These are phyloP conservation scores for Excoecaria agallocha DNA, from an alignment of 345 rosid species.

Conservation along the genomic window DNA sequence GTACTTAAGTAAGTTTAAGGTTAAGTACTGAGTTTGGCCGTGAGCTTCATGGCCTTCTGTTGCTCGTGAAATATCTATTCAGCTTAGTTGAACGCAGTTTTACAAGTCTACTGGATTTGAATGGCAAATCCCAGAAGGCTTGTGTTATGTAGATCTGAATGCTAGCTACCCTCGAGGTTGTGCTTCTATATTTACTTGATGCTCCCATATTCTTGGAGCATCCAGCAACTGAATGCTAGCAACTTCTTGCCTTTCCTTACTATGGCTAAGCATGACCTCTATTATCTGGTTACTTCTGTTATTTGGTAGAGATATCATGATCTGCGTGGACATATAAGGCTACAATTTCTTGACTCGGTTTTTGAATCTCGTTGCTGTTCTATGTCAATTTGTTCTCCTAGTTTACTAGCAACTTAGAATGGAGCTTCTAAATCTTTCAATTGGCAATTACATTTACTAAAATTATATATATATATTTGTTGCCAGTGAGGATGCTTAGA, in stretches of 20 bases:
- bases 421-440: neutral
- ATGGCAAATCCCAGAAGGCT: neutral
- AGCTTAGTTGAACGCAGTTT: neutral
- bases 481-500: conserved; percentile 84
- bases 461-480: neutral
- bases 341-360: neutral
- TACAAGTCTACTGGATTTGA: neutral
- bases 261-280: neutral
- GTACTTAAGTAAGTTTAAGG: neutral
- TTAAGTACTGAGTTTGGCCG: neutral
- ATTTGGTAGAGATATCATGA: neutral
- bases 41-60: neutral
- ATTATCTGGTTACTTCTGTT: neutral
- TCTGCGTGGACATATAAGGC: neutral
- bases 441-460: neutral
- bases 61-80: neutral
- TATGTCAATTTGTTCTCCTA: neutral
- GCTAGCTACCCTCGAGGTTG: neutral
- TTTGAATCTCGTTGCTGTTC: neutral
- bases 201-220: neutral
- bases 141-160: neutral
- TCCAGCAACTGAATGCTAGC: neutral
- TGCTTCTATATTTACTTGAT: neutral
- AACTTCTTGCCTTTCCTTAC: neutral
- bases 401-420: neutral